A percentile compares a stretch with the other conserved stretches of the same genome.
Conservation (phyloP, 495 filamentous ascomycete species). For the Podospora australis region DNA sequence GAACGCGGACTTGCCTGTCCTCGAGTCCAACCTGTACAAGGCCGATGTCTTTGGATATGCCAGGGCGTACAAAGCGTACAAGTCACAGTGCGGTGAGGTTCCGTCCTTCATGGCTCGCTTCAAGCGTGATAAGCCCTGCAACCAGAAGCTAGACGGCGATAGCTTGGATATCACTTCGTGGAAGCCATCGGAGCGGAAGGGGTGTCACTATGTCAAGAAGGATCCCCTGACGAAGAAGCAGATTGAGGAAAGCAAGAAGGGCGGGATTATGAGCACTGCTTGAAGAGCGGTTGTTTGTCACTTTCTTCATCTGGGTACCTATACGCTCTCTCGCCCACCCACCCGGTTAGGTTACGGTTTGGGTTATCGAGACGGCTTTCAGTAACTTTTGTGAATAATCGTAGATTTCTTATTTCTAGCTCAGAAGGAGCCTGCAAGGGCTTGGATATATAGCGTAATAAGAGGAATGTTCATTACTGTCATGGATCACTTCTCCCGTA, state of each 20-base stretch:
- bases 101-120: constrained; percentile 1
- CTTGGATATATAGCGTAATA: too few species aligned
- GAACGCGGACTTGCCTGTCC: constrained; percentile 16
- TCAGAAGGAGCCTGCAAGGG: too few species aligned
- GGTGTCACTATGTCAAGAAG: constrained; percentile 17
- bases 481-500: too few species aligned
- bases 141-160: constrained; percentile 29
- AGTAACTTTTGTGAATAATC: too few species aligned
- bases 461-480: too few species aligned
- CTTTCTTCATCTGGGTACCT: too few species aligned
- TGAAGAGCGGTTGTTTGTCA: too few species aligned
- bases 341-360: too few species aligned
- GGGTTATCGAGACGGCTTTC: too few species aligned
- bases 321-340: too few species aligned
- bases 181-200: constrained; percentile 25
- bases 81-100: background rate
- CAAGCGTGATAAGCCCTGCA: background rate
- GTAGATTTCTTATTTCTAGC: too few species aligned
- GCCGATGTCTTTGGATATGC: constrained; percentile 15
- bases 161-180: constrained; percentile 29
- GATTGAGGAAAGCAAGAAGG: constrained; percentile 27
- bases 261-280: constrained; percentile 25
- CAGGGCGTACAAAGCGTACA: constrained; percentile 15
- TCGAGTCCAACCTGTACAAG: constrained; percentile 9
- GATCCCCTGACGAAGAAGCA: constrained; percentile 25